Base-by-base conservation (phyloP, 768 basidiomycete genomes). In the Paxillus involutus region DNA sequence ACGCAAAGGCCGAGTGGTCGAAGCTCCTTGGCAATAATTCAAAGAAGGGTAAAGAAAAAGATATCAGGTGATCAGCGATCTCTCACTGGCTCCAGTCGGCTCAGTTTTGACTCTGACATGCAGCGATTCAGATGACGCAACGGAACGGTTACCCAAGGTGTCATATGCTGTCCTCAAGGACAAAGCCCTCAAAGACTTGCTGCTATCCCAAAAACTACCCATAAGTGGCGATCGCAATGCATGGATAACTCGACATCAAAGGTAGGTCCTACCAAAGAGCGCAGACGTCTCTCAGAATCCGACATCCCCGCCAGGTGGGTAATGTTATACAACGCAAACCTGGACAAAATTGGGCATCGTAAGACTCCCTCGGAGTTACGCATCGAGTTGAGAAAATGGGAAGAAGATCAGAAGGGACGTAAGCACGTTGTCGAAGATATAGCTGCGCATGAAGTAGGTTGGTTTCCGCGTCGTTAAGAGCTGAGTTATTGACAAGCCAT, bases 91-190 rank as follows among this genome's bases (percentile, higher is more conserved):
- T 44, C 4, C 17, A 37, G 29, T 21, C 14, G 16, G 40, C 59
- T 63, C 52, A 60, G 55, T 59, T 30, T 45, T 61, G 40, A 49
- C 48, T 53, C 60, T 63, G 51, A 61, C 52, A 48, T 59, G 41
- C 58, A 53, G 60, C 17, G 57, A 52, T 41, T 26, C 57, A 53
- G 75, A 77, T 44, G 76, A 74, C 29, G 65, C 73, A 3, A 59
- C 73, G 40, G 70, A 66, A 39, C 80, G 76, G 1, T 70, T 89
- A 39, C 86, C 88, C 4, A 86, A 86, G 59, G 78, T 79, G 21
- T 80, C 85, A 0, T 90, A 90, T 59, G 76, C 76, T 12, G 80
- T 81, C 11, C 68, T 89, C 46, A 88, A 83, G 61, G 85, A 86
- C 47, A 80, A 75, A 61, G 75, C 79, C 37, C 62, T 90, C 16